These are phyloP conservation scores for Trametes meyenii DNA, from an alignment of 768 basidiomycete genomes.

Conservation along the genomic window DNA sequence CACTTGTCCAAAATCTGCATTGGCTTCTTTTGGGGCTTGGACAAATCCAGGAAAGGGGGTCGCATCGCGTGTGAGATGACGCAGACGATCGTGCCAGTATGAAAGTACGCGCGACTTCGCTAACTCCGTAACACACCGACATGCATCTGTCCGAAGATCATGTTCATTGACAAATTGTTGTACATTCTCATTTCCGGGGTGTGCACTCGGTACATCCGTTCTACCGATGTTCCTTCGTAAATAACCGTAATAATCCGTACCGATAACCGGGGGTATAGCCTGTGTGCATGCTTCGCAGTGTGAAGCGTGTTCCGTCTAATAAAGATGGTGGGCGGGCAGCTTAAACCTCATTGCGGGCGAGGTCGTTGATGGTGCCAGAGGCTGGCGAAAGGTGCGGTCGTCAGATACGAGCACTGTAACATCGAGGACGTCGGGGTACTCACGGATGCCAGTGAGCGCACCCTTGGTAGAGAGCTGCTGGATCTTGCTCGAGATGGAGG, in stretches of 20 bases:
- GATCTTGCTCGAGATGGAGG: constrained; percentile 33
- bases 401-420: background rate
- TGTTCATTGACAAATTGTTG: background rate
- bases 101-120: background rate
- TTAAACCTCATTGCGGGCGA: constrained; percentile 14
- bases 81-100: background rate
- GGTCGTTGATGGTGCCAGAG: constrained; percentile 10
- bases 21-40: constrained; percentile 3
- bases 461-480: constrained; percentile 34
- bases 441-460: constrained; percentile 34
- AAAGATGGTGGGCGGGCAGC: background rate
- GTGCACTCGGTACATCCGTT: constrained; percentile 6
- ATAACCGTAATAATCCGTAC: background rate
- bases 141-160: constrained; percentile 6
- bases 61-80: too few species aligned
- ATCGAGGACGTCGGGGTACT: background rate
- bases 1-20: constrained; percentile 13
- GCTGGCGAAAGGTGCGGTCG: background rate
- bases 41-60: too few species aligned
- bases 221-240: background rate
- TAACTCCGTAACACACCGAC: background rate
- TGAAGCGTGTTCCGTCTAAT: background rate
- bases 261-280: background rate
- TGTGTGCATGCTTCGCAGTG: background rate
- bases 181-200: background rate